A percentile compares a stretch with the other conserved stretches of the same genome.
These are phyloP conservation scores for Diplodia intermedia DNA, from an alignment of 2,329 filamentous ascomycete species.

Conservation along the genomic window DNA sequence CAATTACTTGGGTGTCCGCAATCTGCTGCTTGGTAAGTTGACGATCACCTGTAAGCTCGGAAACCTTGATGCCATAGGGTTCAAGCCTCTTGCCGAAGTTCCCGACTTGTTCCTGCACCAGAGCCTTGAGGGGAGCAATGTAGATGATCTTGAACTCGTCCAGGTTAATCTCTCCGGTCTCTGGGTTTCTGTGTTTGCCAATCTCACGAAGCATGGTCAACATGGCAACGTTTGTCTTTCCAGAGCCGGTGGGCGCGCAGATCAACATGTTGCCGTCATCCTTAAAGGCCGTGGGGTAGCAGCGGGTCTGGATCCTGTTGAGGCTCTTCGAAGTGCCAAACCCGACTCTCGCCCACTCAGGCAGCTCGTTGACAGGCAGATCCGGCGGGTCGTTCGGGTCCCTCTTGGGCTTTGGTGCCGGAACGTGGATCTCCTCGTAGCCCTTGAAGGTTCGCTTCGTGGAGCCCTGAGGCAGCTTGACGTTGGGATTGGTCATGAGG, in stretches of 20 bases:
- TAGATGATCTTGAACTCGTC: constrained; percentile 99
- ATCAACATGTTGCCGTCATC: constrained; percentile 98
- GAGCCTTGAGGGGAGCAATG: constrained; percentile 91
- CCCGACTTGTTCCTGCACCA: constrained; percentile 97
- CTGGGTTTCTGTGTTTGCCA: constrained; percentile 87
- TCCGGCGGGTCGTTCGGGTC: constrained; percentile 77
- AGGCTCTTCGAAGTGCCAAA: constrained; percentile 87
- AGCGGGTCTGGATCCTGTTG: constrained; percentile 95
- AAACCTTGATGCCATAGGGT: constrained; percentile 87
- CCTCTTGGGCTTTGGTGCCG: constrained; percentile 84
- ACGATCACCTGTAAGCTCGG: constrained; percentile 96
- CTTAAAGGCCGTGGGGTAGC: constrained; percentile 87
- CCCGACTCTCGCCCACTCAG: constrained; percentile 86
- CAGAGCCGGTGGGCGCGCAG: constrained; percentile 94
- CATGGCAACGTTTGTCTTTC: constrained; percentile 99
- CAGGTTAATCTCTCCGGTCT: constrained; percentile 91
- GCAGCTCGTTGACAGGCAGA: constrained; percentile 85
- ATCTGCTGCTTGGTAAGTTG: constrained; percentile 99
- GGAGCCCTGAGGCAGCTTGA: constrained; percentile 90
- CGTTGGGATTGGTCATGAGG: constrained; percentile 98
- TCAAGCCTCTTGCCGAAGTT: constrained; percentile 94
- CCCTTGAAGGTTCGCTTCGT: constrained; percentile 97
- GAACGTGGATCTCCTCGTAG: constrained; percentile 98
- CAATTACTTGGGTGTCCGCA: constrained; percentile 95
- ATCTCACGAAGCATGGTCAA: constrained; percentile 94